Percentiles rank a stretch among this genome's conserved stretches.
Evolutionary conservation across 805 yeast species (phyloP).

Genomic region (Yarrowia divulgata): DNA sequence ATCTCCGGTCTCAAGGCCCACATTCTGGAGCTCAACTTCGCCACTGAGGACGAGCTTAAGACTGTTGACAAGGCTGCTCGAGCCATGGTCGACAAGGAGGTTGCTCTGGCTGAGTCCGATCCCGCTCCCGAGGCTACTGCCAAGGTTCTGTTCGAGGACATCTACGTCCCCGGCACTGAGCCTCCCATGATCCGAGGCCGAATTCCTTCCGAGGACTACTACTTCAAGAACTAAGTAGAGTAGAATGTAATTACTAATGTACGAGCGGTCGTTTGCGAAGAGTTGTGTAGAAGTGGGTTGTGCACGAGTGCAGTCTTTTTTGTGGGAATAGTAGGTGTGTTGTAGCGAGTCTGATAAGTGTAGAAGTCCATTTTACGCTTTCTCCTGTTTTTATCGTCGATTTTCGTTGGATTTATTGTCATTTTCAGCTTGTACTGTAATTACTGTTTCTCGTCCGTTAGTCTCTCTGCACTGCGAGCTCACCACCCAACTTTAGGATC

Average conservation of each 20-base stretch:
- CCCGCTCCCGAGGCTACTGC: constrained; percentile 96
- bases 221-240: constrained; percentile 55
- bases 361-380: too few relatives aligned
- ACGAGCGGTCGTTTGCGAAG: constrained; percentile 5
- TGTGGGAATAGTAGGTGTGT: too few relatives aligned
- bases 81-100: constrained; percentile 93
- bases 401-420: too few relatives aligned
- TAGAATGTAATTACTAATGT: constrained; percentile 34
- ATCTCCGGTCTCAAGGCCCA: constrained; percentile 93
- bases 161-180: constrained; percentile 94
- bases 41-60: constrained; percentile 94
- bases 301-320: too few relatives aligned
- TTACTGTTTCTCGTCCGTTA: too few relatives aligned
- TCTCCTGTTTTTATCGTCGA: too few relatives aligned
- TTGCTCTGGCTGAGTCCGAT: constrained; percentile 88
- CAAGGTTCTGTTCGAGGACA: constrained; percentile 95
- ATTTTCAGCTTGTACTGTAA: too few relatives aligned
- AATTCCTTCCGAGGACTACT: constrained; percentile 94
- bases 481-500: constrained; percentile 26
- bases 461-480: neutral
- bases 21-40: constrained; percentile 79
- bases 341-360: too few relatives aligned
- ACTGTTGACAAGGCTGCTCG: constrained; percentile 95
- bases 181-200: constrained; percentile 94
- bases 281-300: neutral